These are phyloP conservation scores for Phytopythium helicoides DNA, from an alignment of 352 stramenopile species.

Conservation along the genomic window DNA sequence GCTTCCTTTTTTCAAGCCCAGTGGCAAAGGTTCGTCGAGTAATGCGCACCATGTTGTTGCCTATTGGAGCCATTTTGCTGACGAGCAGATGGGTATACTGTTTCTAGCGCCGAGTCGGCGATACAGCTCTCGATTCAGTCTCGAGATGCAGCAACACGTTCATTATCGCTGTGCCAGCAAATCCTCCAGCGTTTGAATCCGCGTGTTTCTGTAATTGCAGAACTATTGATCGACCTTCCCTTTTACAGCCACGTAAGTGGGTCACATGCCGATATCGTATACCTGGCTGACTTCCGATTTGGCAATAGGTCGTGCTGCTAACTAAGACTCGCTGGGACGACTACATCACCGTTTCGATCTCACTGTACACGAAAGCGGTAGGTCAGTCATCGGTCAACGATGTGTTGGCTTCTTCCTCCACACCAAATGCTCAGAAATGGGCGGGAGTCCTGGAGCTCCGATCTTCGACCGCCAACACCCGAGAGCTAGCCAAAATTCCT, in stretches of 20 bases:
- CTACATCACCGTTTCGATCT: slow-evolving; percentile 43
- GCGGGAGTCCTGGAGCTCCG: slow-evolving; percentile 51
- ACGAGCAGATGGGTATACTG: background rate
- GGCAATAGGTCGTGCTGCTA: slow-evolving; percentile 43
- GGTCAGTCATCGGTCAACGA: background rate
- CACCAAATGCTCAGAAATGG: slow-evolving; percentile 9
- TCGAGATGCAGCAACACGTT: background rate
- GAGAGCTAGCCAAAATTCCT: slow-evolving; percentile 42
- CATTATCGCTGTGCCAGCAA: slow-evolving; percentile 37
- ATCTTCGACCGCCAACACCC: slow-evolving; percentile 34
- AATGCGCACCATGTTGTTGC: no score
- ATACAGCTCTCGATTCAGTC: background rate
- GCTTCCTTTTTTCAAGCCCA: slow-evolving; percentile 42
- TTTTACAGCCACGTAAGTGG: slow-evolving; percentile 55
- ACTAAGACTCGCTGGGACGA: slow-evolving; percentile 68
- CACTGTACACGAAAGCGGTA: slow-evolving; percentile 17
- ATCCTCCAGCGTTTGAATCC: slow-evolving; percentile 24
- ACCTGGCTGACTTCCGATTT: no score
- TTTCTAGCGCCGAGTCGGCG: background rate
- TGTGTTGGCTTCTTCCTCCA: background rate
- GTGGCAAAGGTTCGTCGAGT: slow-evolving; percentile 43
- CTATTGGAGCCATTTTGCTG: background rate
- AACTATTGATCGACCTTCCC: slow-evolving; percentile 55
- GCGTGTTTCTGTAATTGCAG: slow-evolving; percentile 33
- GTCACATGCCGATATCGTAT: background rate